A percentile compares a stretch with the other conserved stretches of the same genome.
Evolutionary conservation across 805 yeast species (phyloP).

Genomic region (Zygotorulaspora sp.): DNA sequence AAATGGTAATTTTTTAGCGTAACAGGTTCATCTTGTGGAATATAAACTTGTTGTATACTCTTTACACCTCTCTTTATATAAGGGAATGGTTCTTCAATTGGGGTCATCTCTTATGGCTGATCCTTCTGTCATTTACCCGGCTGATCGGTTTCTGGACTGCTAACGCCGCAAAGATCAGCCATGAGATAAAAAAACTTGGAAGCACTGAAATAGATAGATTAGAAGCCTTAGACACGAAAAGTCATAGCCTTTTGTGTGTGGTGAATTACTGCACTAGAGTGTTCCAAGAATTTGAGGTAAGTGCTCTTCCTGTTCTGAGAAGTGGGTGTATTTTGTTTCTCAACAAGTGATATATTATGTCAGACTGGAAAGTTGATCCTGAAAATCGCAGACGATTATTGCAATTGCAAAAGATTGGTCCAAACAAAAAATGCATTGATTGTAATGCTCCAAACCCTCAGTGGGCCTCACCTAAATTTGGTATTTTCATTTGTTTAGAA

Average conservation of each 20-base stretch:
- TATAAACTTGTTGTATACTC: no score
- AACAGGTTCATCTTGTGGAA: no score
- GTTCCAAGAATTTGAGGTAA: no score
- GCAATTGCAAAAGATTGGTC: slow-evolving; percentile 75
- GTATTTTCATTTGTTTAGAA: slow-evolving; percentile 93
- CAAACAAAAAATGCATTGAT: slow-evolving; percentile 86
- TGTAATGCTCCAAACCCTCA: slow-evolving; percentile 96
- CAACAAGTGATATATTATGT: no score
- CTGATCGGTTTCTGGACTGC: background rate
- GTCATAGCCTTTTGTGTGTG: no score
- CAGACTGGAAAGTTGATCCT: slow-evolving; percentile 88
- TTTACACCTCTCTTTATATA: background rate
- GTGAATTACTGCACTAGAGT: no score
- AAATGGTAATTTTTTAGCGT: no score
- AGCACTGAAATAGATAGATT: background rate
- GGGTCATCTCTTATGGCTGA: background rate
- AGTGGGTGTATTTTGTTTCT: no score
- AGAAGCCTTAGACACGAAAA: no score
- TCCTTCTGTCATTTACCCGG: background rate
- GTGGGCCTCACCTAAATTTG: slow-evolving; percentile 99
- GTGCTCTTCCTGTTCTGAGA: no score
- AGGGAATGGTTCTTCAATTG: background rate
- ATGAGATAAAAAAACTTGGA: background rate
- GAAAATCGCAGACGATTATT: slow-evolving; percentile 78
- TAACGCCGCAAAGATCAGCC: background rate